Evolutionary conservation across 1,284 basidiomycete genomes (phyloP).

Genomic region (Exobasidium rhododendri): DNA sequence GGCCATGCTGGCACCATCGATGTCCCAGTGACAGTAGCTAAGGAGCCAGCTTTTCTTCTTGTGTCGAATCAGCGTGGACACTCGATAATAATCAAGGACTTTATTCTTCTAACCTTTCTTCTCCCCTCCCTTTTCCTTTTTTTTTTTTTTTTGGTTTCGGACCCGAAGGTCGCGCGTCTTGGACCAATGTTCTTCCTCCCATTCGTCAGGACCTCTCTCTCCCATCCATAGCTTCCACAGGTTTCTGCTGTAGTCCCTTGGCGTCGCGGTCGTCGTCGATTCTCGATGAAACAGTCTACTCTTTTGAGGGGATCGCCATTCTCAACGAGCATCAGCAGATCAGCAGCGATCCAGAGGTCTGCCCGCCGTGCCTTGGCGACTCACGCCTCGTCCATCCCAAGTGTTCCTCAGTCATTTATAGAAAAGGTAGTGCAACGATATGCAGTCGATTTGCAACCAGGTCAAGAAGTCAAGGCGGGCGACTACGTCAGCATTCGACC

Average conservation of each 20-base stretch:
- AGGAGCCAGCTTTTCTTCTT: too few species aligned
- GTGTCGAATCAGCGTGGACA: too few species aligned
- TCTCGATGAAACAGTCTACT: too few species aligned
- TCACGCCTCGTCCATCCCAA: neutral
- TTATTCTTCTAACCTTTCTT: too few species aligned
- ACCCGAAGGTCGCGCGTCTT: neutral
- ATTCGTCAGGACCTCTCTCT: neutral
- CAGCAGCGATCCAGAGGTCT: too few species aligned
- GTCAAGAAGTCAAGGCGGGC: constrained; percentile 70
- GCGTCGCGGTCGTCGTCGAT: too few species aligned
- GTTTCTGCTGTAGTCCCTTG: too few species aligned
- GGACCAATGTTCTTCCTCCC: neutral
- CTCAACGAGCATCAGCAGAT: too few species aligned
- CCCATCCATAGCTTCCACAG: neutral
- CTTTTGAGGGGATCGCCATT: too few species aligned
- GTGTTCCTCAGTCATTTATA: constrained; percentile 71
- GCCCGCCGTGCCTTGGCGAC: neutral
- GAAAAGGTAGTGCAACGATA: constrained; percentile 98
- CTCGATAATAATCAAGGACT: too few species aligned
- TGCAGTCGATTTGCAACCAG: constrained; percentile 76
- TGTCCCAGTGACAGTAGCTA: too few species aligned
- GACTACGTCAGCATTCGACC: constrained; percentile 99
- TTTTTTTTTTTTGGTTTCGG: neutral
- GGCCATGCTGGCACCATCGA: too few species aligned
- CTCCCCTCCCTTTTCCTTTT: neutral